These are phyloP conservation scores for Diversispora epigaea DNA, from an alignment of 192 early-diverging fungal genomes.

Conservation along the genomic window DNA sequence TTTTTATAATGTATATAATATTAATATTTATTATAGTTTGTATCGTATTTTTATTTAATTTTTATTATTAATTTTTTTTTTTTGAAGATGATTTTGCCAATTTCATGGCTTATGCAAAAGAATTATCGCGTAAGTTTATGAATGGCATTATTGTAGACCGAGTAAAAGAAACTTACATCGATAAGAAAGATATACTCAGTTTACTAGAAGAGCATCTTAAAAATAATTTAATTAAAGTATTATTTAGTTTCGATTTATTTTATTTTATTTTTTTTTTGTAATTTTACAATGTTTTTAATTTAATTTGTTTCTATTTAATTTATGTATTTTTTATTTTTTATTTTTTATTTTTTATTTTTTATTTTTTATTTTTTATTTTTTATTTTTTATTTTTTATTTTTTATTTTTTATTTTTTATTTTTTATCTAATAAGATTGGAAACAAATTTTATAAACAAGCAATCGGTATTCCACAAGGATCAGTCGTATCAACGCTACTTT, in stretches of 20 bases:
- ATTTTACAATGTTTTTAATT: background rate
- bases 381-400: background rate
- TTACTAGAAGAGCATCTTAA: conserved; percentile 3
- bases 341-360: background rate
- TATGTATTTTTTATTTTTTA: background rate
- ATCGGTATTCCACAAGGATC: conserved; percentile 21
- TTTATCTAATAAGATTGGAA: background rate
- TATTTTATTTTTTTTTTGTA: background rate
- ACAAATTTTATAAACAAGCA: conserved; percentile 2
- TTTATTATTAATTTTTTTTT: no score
- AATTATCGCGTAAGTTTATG: background rate
- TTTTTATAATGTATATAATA: background rate
- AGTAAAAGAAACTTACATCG: background rate
- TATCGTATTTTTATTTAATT: background rate
- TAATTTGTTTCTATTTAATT: no score
- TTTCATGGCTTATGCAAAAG: background rate
- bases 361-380: background rate
- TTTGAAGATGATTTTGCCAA: background rate
- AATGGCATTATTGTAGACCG: conserved; percentile 11
- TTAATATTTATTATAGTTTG: background rate
- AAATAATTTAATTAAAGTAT: background rate
- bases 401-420: background rate
- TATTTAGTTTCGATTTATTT: background rate
- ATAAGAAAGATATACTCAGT: background rate
- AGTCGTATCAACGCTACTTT: conserved; percentile 7